Conservation (phyloP, 768 basidiomycete species). For the Neoboletus magnificus region DNA sequence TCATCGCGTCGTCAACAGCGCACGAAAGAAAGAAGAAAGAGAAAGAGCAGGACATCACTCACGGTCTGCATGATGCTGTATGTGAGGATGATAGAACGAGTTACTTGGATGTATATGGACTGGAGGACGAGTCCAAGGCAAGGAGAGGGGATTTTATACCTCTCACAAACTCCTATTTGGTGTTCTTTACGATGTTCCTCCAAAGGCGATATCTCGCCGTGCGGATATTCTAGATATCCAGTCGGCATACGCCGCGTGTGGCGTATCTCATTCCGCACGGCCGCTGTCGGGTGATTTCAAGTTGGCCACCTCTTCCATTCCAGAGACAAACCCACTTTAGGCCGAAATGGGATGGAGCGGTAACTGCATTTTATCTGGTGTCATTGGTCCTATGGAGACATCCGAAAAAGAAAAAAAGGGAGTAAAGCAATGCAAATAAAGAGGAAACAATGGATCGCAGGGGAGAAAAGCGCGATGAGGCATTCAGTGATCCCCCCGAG, state of each 20-base stretch:
- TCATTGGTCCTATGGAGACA: neutral
- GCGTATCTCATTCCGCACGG: neutral
- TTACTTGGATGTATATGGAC: neutral
- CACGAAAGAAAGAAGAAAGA: neutral
- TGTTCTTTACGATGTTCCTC: neutral
- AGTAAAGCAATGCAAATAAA: neutral
- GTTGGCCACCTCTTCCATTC: neutral
- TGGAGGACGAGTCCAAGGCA: neutral
- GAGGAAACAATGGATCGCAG: neutral
- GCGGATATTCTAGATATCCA: neutral
- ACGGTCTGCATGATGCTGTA: constrained; percentile 20
- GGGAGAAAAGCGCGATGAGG: neutral
- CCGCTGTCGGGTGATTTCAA: neutral
- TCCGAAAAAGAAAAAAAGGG: neutral
- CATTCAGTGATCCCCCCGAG: neutral
- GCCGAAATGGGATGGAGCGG: neutral
- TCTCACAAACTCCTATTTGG: neutral
- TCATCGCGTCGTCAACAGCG: neutral
- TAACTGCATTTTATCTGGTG: neutral
- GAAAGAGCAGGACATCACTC: neutral
- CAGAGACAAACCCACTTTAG: neutral
- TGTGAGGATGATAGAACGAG: neutral
- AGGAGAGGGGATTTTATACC: constrained; percentile 1
- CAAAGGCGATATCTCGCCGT: neutral
- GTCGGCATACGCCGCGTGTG: neutral